These are phyloP conservation scores for Aspergillus mulundensis DNA, from an alignment of 495 filamentous ascomycete species.

Conservation along the genomic window DNA sequence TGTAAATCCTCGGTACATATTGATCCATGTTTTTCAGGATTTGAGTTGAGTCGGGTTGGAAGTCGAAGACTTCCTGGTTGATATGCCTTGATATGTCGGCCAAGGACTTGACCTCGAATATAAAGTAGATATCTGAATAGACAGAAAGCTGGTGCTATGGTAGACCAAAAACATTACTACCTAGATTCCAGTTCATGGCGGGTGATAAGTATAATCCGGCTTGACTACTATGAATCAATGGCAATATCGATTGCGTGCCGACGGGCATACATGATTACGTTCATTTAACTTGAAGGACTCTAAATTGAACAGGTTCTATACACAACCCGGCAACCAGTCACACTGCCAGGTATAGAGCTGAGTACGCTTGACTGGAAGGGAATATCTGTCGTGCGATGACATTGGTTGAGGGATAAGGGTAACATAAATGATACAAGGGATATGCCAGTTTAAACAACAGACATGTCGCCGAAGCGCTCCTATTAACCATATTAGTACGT, in stretches of 20 bases:
- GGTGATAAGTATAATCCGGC: not conserved
- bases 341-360: constrained; percentile 25
- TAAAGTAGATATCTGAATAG: not conserved
- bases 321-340: constrained; percentile 36
- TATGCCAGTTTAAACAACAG: constrained; percentile 66
- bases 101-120: no score
- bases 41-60: no score
- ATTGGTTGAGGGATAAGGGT: constrained; percentile 35
- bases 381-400: constrained; percentile 32
- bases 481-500: constrained; percentile 30
- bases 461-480: constrained; percentile 99
- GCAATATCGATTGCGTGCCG: not conserved
- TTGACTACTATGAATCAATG: not conserved
- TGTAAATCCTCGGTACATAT: no score
- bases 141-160: not conserved
- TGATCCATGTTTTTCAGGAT: no score
- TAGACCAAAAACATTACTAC: not conserved
- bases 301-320: constrained; percentile 46
- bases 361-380: constrained; percentile 35
- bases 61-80: no score
- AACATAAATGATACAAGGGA: constrained; percentile 22
- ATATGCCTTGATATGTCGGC: no score
- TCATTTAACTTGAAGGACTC: constrained; percentile 12
- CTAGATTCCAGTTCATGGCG: not conserved
- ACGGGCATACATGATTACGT: not conserved